Conservation (phyloP, 2,329 filamentous ascomycete species). For the Fusarium sp. region DNA sequence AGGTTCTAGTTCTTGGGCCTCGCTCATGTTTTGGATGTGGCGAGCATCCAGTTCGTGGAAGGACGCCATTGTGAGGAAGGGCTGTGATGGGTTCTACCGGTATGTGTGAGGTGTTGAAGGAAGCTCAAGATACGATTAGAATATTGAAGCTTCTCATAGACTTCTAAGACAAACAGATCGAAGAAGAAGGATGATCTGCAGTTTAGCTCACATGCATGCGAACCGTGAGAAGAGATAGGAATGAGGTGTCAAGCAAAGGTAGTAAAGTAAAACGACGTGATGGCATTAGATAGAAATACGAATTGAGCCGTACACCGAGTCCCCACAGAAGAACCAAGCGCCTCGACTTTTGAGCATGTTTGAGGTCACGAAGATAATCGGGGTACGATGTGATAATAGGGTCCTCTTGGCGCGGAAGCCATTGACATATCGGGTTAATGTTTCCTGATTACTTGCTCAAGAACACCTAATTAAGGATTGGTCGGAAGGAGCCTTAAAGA, state of each 20-base stretch:
- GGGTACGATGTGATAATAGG: constrained; percentile 14
- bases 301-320: constrained; percentile 26
- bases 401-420: constrained; percentile 37
- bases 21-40: constrained; percentile 59
- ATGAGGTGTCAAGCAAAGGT: constrained; percentile 1
- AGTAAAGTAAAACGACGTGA: constrained; percentile 29
- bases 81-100: neutral
- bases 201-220: constrained; percentile 8
- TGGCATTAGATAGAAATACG: constrained; percentile 45
- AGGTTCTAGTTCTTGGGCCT: constrained; percentile 52
- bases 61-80: constrained; percentile 35
- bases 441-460: constrained; percentile 45
- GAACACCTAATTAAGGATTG: constrained; percentile 19
- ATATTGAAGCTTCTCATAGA: neutral
- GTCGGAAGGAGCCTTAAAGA: constrained; percentile 1
- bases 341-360: constrained; percentile 34
- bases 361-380: constrained; percentile 17
- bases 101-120: neutral
- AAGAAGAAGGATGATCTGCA: constrained; percentile 5
- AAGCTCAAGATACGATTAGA: neutral
- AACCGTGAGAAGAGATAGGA: constrained; percentile 18
- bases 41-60: constrained; percentile 44
- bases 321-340: constrained; percentile 31
- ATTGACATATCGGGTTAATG: constrained; percentile 39
- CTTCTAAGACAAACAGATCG: constrained; percentile 1